Evolutionary conservation across 192 early-diverging fungal genomes (phyloP).

Genomic region (Diversispora eburnea): DNA sequence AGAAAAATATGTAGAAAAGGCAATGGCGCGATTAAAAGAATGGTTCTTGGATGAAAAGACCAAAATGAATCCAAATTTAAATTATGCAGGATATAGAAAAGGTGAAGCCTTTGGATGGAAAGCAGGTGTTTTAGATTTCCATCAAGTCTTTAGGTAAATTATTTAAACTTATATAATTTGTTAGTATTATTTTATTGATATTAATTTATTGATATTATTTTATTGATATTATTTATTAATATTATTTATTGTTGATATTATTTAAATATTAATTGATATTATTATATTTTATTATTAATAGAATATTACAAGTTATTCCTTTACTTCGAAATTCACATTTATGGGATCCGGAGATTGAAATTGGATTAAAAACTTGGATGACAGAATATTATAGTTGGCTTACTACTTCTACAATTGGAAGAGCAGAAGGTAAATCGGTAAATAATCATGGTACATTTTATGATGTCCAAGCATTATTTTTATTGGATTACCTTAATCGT

Average conservation of each 20-base stretch:
- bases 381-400: conserved; percentile 40
- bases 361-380: conserved; percentile 39
- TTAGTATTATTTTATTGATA: conserved; percentile 1
- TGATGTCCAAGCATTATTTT: conserved; percentile 46
- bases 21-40: conserved; percentile 35
- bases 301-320: conserved; percentile 41
- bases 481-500: conserved; percentile 45
- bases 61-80: conserved; percentile 59
- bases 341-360: conserved; percentile 36
- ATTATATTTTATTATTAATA: background rate
- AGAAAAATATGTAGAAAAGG: conserved; percentile 42
- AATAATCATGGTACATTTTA: conserved; percentile 60
- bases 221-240: conserved; percentile 10
- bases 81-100: conserved; percentile 49
- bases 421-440: conserved; percentile 32
- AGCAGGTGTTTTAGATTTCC: conserved; percentile 48
- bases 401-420: conserved; percentile 31
- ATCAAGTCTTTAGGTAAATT: conserved; percentile 36
- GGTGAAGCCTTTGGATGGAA: conserved; percentile 39
- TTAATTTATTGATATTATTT: too few species aligned
- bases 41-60: conserved; percentile 60
- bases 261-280: background rate
- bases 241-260: background rate
- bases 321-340: conserved; percentile 33
- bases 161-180: too few species aligned